Evolutionary conservation across 1,284 basidiomycete genomes (phyloP), one percentile per base, ranked within the genome.

Genomic region (Ganoderma meredithae): DNA sequence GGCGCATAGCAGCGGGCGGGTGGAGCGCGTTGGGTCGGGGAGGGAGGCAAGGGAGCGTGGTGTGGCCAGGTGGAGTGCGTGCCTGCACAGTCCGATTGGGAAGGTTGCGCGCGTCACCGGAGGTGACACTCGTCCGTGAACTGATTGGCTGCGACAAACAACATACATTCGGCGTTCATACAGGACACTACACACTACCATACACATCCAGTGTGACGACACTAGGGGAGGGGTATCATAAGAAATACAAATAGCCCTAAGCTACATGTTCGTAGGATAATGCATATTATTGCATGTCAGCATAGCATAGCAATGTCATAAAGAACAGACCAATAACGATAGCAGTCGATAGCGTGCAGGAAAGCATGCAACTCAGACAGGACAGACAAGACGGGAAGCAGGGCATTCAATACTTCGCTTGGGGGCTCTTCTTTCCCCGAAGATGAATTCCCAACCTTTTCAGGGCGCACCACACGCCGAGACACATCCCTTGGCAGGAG

Each of bases 371-470:
- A 33, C 15, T 55, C 12, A 19, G 33, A 39, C 19, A 58, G 17
- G 8, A 39, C 15, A 33, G 39, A 19, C 8, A 12, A 31, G 55
- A 58, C 0, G 55, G 36, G 58, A 41, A 60, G 58, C 58, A 40
- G 12, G 39, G 22, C 39, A 41, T 39, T 58, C 44, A 66, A 56
- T 62, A 59, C 15, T 59, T 66, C 10, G 41, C 22, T 43, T 44
- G 47, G 27, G 58, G 69, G 64, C 55, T 62, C 65, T 70, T 69
- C 66, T 69, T 72, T 33, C 67, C 71, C 63, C 71, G 71, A 63
- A 72, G 67, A 69, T 69, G 69, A 68, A 70, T 61, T 41, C 69
- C 71, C 60, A 69, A 65, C 67, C 65, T 58, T 62, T 72, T 72
- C 67, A 72, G 39, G 47, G 69, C 71, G 62, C 53, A 67, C 69